Percentiles rank a stretch among this genome's conserved stretches.
Conservation (phyloP, 2,329 filamentous ascomycete species). For the Cryphonectria parasitica region DNA sequence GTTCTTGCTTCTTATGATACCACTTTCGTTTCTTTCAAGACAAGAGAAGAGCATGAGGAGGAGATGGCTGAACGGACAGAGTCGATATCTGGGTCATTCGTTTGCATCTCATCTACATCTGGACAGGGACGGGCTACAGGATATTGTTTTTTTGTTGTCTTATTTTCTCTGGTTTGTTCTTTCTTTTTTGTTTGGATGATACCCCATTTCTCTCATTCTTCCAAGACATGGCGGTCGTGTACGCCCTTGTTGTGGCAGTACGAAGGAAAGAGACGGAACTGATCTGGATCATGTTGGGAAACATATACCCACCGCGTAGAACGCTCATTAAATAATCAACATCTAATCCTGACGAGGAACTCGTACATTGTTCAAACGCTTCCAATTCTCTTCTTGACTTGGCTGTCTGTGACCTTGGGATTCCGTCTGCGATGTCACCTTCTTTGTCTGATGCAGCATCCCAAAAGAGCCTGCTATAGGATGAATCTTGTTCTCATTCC, state of each 20-base stretch:
- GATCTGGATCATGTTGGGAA: not conserved
- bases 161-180: not conserved
- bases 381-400: not conserved
- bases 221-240: slow-evolving; percentile 15
- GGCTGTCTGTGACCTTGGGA: not conserved
- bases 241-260: not conserved
- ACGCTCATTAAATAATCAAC: slow-evolving; percentile 9
- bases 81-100: slow-evolving; percentile 4
- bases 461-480: not conserved
- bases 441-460: not conserved
- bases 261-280: slow-evolving; percentile 1
- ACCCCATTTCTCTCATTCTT: slow-evolving; percentile 25
- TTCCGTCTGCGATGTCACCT: not conserved
- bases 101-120: slow-evolving; percentile 16
- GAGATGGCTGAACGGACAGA: not conserved
- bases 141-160: slow-evolving; percentile 8
- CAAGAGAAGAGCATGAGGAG: not conserved
- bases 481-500: not conserved
- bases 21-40: slow-evolving; percentile 26
- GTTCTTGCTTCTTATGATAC: slow-evolving; percentile 21
- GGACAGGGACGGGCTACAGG: slow-evolving; percentile 16
- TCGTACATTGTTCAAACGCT: not conserved
- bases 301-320: slow-evolving; percentile 13
- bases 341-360: not conserved
- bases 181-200: slow-evolving; percentile 5